These are phyloP conservation scores for Ichthyophthirius multifiliis DNA, from an alignment of 169 alveolate species.

Conservation along the genomic window DNA sequence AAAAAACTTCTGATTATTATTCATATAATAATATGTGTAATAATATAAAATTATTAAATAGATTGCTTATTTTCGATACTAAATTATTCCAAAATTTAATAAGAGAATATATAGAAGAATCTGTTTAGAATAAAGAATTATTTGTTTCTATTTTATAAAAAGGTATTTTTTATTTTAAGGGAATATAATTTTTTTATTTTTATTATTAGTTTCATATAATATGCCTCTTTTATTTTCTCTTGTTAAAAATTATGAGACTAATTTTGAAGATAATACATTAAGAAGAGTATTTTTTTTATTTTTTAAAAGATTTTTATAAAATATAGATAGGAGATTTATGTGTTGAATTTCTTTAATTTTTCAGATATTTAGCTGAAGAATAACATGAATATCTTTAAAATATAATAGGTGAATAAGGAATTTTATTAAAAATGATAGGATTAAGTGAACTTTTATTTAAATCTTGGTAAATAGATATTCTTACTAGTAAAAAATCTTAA, in stretches of 20 bases:
- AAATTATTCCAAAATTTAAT: not conserved
- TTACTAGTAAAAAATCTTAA: not conserved
- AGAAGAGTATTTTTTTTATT: not conserved
- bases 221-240: not conserved
- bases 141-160: not conserved
- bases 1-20: not conserved
- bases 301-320: not conserved
- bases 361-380: slow-evolving; percentile 15
- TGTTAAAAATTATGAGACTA: not conserved
- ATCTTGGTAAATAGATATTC: slow-evolving; percentile 17
- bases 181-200: not conserved
- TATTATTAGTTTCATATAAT: not conserved
- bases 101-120: not conserved
- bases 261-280: not conserved
- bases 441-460: not conserved
- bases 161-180: not conserved
- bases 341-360: not conserved
- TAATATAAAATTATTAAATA: not conserved
- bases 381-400: not conserved
- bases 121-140: not conserved
- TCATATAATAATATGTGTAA: not conserved
- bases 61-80: not conserved
- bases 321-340: not conserved
- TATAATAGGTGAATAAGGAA: slow-evolving; percentile 1
- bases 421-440: slow-evolving; percentile 1